Conservation (phyloP, 2,329 filamentous ascomycete genomes). For the Mariannaea sp. region DNA sequence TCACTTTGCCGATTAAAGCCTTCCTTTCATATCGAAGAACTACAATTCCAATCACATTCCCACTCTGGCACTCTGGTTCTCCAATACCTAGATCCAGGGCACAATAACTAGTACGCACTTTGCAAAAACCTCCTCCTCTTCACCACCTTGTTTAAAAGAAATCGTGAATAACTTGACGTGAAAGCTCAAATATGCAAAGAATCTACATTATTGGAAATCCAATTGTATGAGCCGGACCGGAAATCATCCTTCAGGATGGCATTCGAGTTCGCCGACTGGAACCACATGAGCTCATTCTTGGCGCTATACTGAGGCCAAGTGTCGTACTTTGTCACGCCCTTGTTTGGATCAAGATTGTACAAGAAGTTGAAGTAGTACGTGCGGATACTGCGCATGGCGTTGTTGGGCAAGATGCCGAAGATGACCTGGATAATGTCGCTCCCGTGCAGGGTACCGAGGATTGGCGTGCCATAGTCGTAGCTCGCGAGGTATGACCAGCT, state of each 20-base stretch:
- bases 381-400: conserved; percentile 63
- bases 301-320: conserved; percentile 51
- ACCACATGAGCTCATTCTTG: conserved; percentile 56
- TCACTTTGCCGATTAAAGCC: no score
- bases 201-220: conserved; percentile 34
- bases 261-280: conserved; percentile 42
- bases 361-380: conserved; percentile 77
- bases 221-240: conserved; percentile 38
- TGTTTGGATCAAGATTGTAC: conserved; percentile 72
- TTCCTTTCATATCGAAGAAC: no score
- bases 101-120: no score
- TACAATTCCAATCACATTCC: no score
- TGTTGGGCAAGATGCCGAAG: conserved; percentile 65
- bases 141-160: no score
- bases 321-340: conserved; percentile 47
- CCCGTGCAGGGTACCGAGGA: conserved; percentile 78
- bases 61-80: no score
- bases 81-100: no score
- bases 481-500: conserved; percentile 77
- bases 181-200: conserved; percentile 37
- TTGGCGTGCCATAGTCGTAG: conserved; percentile 71
- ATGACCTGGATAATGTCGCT: conserved; percentile 73
- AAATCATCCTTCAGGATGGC: conserved; percentile 46
- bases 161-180: no score
- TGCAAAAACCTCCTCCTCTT: no score